Conservation (phyloP, 768 basidiomycete species). For the Auricularia heimuer region DNA sequence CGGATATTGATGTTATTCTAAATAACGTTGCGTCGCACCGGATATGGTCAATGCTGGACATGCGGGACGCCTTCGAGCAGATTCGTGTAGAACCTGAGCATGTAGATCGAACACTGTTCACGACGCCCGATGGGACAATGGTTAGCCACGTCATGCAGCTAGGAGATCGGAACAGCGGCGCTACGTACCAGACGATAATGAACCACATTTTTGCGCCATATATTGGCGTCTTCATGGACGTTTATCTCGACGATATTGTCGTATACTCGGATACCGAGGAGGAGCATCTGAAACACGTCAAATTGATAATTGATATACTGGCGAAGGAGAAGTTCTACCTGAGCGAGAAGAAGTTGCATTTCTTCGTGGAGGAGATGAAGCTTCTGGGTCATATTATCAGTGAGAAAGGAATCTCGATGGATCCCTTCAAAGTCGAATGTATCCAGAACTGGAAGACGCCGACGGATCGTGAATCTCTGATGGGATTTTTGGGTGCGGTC, state of each 20-base stretch:
- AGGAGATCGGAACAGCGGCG: constrained; percentile 24
- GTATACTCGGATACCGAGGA: constrained; percentile 22
- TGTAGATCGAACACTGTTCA: constrained; percentile 15
- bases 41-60: constrained; percentile 19
- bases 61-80: constrained; percentile 25
- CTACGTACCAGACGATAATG: constrained; percentile 36
- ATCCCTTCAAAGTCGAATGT: constrained; percentile 33
- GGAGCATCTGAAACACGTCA: constrained; percentile 22
- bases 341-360: constrained; percentile 24
- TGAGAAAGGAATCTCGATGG: constrained; percentile 32
- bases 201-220: constrained; percentile 27
- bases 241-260: constrained; percentile 7
- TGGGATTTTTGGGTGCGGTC: constrained; percentile 23
- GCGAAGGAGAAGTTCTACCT: constrained; percentile 27
- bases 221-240: constrained; percentile 25
- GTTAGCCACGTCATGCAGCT: constrained; percentile 30
- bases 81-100: constrained; percentile 17
- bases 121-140: constrained; percentile 36
- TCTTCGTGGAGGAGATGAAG: constrained; percentile 19
- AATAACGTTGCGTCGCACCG: constrained; percentile 12
- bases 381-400: constrained; percentile 28
- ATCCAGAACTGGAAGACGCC: constrained; percentile 23
- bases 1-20: constrained; percentile 20
- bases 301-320: constrained; percentile 25
- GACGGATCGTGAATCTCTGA: constrained; percentile 24